Percentiles rank a stretch among this genome's conserved stretches.
These are phyloP conservation scores for Suillus clintonianus DNA, from an alignment of 768 basidiomycete species.

Conservation along the genomic window DNA sequence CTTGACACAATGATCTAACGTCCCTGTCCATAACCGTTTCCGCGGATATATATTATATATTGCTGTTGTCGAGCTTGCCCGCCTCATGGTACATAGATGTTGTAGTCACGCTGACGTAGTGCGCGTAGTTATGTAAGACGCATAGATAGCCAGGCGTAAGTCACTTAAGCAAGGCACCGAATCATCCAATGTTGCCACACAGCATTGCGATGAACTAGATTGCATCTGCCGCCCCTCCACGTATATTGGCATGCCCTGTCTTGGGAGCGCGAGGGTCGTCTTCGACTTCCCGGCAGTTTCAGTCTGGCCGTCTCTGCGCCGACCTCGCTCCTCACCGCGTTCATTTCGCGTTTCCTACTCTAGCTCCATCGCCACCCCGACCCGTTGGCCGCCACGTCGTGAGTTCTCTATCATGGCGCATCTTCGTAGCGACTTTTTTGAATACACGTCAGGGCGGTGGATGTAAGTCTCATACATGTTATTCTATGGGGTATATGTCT, in stretches of 20 bases:
- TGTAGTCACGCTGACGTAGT: background rate
- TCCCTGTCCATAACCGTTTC: background rate
- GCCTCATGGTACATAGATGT: background rate
- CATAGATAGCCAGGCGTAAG: too few species aligned
- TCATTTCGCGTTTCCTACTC: background rate
- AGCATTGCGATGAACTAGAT: too few species aligned
- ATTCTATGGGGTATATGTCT: slow-evolving; percentile 28
- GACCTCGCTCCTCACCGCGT: background rate
- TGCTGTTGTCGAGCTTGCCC: background rate
- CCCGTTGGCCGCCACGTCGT: background rate
- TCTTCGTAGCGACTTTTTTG: slow-evolving; percentile 37
- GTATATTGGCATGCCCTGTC: too few species aligned
- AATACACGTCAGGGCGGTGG: slow-evolving; percentile 46
- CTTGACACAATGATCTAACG: background rate
- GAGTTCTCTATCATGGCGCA: slow-evolving; percentile 25
- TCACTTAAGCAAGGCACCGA: too few species aligned
- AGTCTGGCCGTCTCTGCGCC: background rate
- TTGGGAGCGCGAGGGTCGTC: background rate
- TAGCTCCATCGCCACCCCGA: background rate
- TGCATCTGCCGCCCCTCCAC: too few species aligned
- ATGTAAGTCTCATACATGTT: slow-evolving; percentile 40
- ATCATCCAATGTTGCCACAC: too few species aligned
- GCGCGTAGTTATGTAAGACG: background rate
- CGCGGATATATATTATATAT: background rate
- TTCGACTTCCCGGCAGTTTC: background rate